Conservation (phyloP, 116 monocot genomes). For the Zostera marina region DNA sequence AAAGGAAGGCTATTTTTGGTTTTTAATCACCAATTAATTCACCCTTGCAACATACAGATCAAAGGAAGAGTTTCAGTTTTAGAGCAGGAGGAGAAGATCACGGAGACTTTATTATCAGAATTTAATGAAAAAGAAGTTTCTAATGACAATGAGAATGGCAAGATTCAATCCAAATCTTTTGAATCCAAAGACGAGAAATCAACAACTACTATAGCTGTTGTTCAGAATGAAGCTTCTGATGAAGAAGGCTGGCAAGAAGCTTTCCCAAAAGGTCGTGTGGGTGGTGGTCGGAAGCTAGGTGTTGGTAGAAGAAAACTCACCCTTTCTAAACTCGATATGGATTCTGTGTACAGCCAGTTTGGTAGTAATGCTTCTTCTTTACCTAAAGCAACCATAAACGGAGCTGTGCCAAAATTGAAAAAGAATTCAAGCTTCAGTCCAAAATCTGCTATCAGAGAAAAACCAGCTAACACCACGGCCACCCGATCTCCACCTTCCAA, state of each 20-base stretch:
- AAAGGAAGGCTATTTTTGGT: no score
- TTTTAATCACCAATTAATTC: constrained; percentile 3
- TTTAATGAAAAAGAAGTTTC: neutral
- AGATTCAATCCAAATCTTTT: constrained; percentile 10
- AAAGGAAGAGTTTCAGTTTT: constrained; percentile 53
- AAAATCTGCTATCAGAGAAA: constrained; percentile 22
- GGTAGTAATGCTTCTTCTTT: constrained; percentile 21
- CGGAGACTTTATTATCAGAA: constrained; percentile 8
- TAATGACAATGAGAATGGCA: constrained; percentile 46
- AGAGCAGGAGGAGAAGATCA: constrained; percentile 21
- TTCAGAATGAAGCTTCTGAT: constrained; percentile 32
- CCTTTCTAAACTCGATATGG: constrained; percentile 63
- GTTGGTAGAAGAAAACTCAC: constrained; percentile 49
- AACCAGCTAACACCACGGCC: constrained; percentile 18
- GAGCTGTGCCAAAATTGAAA: constrained; percentile 16
- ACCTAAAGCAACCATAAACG: constrained; percentile 29
- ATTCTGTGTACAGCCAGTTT: constrained; percentile 22
- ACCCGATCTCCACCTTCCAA: constrained; percentile 20
- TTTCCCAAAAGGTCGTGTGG: constrained; percentile 50
- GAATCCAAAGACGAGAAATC: constrained; percentile 38
- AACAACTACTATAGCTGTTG: constrained; percentile 9
- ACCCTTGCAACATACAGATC: constrained; percentile 22
- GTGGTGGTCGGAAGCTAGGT: constrained; percentile 26
- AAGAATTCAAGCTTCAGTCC: constrained; percentile 58
- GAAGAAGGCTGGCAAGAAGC: constrained; percentile 99